A percentile compares a stretch with the other conserved stretches of the same genome.
Conservation (phyloP, 257 asterid genomes). For the Oldenlandia corymbosa region DNA sequence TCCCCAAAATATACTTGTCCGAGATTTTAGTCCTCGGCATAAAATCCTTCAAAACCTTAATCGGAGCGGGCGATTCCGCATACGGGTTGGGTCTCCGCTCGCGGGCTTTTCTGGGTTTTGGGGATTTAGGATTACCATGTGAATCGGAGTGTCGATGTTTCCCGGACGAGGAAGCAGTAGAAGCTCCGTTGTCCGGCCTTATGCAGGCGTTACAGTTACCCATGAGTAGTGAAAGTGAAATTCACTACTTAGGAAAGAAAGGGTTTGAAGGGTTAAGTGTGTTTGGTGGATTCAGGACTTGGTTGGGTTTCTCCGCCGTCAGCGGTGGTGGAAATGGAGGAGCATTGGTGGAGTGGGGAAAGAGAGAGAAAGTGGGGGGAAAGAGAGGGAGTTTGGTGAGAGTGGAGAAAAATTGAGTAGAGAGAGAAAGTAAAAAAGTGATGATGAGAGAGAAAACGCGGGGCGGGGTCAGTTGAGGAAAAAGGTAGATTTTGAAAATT, state of each 20-base stretch:
- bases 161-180: slow-evolving; percentile 9
- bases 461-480: slow-evolving; percentile 51
- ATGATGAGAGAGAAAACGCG: no score
- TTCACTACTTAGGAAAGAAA: no score
- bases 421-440: slow-evolving; percentile 31
- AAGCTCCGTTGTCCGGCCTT: slow-evolving; percentile 35
- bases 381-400: slow-evolving; percentile 20
- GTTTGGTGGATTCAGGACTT: not conserved
- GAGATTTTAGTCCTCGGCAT: slow-evolving; percentile 49
- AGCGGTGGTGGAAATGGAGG: slow-evolving; percentile 25
- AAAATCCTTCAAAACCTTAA: slow-evolving; percentile 76
- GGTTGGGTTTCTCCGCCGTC: slow-evolving; percentile 26
- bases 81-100: slow-evolving; percentile 65
- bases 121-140: slow-evolving; percentile 12
- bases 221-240: slow-evolving; percentile 39
- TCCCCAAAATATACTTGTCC: slow-evolving; percentile 74
- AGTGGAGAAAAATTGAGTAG: slow-evolving; percentile 18
- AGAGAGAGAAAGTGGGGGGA: slow-evolving; percentile 8
- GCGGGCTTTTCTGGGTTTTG: slow-evolving; percentile 37
- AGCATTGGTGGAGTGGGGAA: slow-evolving; percentile 23
- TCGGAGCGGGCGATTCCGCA: slow-evolving; percentile 46
- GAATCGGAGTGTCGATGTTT: not conserved
- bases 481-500: slow-evolving; percentile 36
- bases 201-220: slow-evolving; percentile 91
- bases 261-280: not conserved